These are phyloP conservation scores for Botrytis sinoallii DNA, from an alignment of 2,329 filamentous ascomycete species.

Conservation along the genomic window DNA sequence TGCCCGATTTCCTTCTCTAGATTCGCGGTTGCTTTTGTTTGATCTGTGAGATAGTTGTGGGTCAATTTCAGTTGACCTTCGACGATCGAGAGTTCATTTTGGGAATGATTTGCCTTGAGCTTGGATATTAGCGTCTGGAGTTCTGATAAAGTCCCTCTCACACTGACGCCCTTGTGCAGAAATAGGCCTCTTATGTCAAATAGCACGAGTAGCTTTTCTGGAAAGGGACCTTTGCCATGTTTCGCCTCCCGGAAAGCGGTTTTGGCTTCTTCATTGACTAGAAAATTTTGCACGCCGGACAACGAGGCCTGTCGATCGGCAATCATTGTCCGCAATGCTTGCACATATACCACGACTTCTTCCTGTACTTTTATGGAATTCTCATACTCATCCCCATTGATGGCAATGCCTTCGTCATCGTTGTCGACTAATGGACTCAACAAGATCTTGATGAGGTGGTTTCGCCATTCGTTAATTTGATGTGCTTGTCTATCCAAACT, in stretches of 20 bases:
- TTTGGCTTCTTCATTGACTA: conserved; percentile 68
- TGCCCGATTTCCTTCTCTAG: conserved; percentile 70
- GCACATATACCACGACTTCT: conserved; percentile 81
- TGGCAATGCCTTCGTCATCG: conserved; percentile 71
- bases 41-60: conserved; percentile 51
- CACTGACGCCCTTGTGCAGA: conserved; percentile 54
- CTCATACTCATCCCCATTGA: conserved; percentile 86
- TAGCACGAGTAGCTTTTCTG: conserved; percentile 57
- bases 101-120: conserved; percentile 60
- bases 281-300: conserved; percentile 71
- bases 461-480: conserved; percentile 71
- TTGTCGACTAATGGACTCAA: conserved; percentile 77
- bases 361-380: conserved; percentile 85
- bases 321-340: conserved; percentile 69
- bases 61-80: conserved; percentile 59
- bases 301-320: conserved; percentile 76
- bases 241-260: conserved; percentile 57
- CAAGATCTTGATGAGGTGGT: conserved; percentile 68
- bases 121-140: conserved; percentile 61
- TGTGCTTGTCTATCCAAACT: conserved; percentile 70
- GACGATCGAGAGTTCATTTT: conserved; percentile 63
- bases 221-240: conserved; percentile 66
- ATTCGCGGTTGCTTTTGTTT: conserved; percentile 47
- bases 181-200: conserved; percentile 46
- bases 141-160: conserved; percentile 68